Percentiles rank a stretch among this genome's conserved stretches.
These are phyloP conservation scores for Dactylellina leptospora DNA, from an alignment of 2,329 filamentous ascomycete genomes.

Conservation along the genomic window DNA sequence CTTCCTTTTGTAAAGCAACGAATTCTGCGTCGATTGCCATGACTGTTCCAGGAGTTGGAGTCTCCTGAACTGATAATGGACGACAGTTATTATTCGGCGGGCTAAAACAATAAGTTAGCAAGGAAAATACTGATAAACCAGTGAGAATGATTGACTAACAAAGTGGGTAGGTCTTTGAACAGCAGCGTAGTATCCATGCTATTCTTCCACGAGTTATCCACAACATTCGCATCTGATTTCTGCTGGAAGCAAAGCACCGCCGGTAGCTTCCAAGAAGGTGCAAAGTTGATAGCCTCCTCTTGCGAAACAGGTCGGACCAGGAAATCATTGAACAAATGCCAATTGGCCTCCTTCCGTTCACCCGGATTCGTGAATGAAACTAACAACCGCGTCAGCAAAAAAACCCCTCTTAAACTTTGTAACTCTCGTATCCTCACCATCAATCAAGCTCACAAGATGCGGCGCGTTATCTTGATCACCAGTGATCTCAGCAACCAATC, in stretches of 20 bases:
- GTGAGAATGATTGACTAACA: conserved; percentile 49
- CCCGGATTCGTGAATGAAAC: conserved; percentile 73
- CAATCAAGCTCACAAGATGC: conserved; percentile 89
- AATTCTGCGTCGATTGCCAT: conserved; percentile 96
- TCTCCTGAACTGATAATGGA: conserved; percentile 70
- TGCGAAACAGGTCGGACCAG: conserved; percentile 80
- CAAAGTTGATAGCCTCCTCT: conserved; percentile 88
- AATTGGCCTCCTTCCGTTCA: conserved; percentile 72
- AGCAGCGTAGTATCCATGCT: conserved; percentile 83
- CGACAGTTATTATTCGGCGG: conserved; percentile 68
- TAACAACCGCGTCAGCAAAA: conserved; percentile 57
- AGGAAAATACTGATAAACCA: conserved; percentile 57
- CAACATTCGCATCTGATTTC: conserved; percentile 79
- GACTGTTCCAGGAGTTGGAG: conserved; percentile 75
- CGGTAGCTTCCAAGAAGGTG: conserved; percentile 89
- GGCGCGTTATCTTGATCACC: conserved; percentile 84
- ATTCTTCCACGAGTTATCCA: conserved; percentile 87
- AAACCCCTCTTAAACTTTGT: conserved; percentile 9
- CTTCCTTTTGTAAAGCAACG: conserved; percentile 87
- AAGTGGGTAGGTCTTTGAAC: conserved; percentile 70
- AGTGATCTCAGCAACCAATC: conserved; percentile 88
- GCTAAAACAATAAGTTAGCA: conserved; percentile 58
- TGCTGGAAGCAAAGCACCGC: conserved; percentile 87
- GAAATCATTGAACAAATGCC: conserved; percentile 99
- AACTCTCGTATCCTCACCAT: conserved; percentile 67